A percentile compares a stretch with the other conserved stretches of the same genome.
Conservation (phyloP, 257 asterid genomes). For the Rehmannia glutinosa region DNA sequence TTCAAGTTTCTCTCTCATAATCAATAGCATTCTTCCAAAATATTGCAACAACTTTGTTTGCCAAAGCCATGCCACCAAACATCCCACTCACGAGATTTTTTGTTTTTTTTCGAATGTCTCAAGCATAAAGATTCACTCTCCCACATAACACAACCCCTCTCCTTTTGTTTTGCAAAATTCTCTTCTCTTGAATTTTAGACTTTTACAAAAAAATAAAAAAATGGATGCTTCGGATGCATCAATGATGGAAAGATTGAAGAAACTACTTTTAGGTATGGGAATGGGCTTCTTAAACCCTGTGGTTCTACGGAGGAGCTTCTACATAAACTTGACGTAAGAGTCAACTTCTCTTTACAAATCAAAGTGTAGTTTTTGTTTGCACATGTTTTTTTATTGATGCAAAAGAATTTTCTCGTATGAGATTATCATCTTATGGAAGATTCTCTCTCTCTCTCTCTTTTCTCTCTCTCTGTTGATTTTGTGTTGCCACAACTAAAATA, state of each 20-base stretch:
- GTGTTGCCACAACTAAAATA: neutral
- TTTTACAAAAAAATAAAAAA: neutral
- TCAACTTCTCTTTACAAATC: neutral
- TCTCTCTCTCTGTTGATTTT: slow-evolving; percentile 4
- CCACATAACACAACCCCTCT: neutral
- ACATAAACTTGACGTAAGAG: slow-evolving; percentile 11
- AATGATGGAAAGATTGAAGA: neutral
- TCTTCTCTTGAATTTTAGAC: neutral
- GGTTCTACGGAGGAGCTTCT: neutral
- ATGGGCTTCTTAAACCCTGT: neutral
- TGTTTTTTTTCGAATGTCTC: no score
- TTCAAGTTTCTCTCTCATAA: slow-evolving; percentile 1
- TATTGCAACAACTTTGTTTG: no score
- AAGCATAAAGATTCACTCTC: neutral
- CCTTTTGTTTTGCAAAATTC: neutral
- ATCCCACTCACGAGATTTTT: neutral
- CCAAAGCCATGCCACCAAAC: slow-evolving; percentile 10
- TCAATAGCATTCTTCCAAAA: slow-evolving; percentile 7
- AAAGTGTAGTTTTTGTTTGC: neutral
- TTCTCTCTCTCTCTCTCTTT: no score
- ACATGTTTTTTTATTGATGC: no score
- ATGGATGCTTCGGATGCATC: slow-evolving; percentile 1
- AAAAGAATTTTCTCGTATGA: neutral
- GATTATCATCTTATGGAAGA: neutral
- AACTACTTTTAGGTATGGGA: neutral